phyloP scores from a whole-genome alignment of 2,329 filamentous ascomycete genomes.

The Fusarium sp. region DNA sequence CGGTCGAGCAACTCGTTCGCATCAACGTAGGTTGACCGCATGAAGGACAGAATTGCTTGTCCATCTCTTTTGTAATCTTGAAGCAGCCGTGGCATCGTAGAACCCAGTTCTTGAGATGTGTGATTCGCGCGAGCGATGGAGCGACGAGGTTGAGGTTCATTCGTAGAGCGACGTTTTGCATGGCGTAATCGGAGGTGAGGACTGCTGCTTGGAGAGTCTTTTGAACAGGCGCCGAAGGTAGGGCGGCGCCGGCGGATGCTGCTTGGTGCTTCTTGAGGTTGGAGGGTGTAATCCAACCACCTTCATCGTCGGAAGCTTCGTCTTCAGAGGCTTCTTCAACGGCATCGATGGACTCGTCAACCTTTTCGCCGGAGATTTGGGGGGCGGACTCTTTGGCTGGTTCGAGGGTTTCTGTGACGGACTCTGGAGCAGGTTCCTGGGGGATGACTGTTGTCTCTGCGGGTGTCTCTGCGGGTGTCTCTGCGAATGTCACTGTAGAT shows the following conservation, averaged over 20 bases:
- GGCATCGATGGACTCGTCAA: constrained; percentile 35
- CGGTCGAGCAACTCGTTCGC: constrained; percentile 86
- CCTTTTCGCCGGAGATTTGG: constrained; percentile 20
- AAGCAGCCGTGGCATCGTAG: constrained; percentile 96
- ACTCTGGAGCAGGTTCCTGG: neutral
- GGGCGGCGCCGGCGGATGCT: constrained; percentile 65
- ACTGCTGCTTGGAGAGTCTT: constrained; percentile 86
- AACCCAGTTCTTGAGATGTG: constrained; percentile 87
- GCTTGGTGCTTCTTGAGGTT: constrained; percentile 89
- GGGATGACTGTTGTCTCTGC: neutral
- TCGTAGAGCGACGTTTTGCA: constrained; percentile 96
- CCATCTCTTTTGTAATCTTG: constrained; percentile 83
- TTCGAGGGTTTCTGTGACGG: neutral
- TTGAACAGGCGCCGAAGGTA: constrained; percentile 63
- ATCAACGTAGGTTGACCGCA: constrained; percentile 91
- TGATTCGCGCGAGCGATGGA: constrained; percentile 81
- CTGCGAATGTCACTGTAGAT: neutral
- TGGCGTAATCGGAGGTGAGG: constrained; percentile 94
- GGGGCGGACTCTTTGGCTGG: constrained; percentile 3
- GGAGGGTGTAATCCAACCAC: constrained; percentile 93
- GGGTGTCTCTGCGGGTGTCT: neutral
- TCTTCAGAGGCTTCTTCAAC: constrained; percentile 60
- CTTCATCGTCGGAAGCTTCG: constrained; percentile 66
- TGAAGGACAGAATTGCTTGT: constrained; percentile 89
- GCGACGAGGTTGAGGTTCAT: constrained; percentile 94